phyloP scores from a whole-genome alignment of 495 filamentous ascomycete genomes.

The Sporormia fimetaria region DNA sequence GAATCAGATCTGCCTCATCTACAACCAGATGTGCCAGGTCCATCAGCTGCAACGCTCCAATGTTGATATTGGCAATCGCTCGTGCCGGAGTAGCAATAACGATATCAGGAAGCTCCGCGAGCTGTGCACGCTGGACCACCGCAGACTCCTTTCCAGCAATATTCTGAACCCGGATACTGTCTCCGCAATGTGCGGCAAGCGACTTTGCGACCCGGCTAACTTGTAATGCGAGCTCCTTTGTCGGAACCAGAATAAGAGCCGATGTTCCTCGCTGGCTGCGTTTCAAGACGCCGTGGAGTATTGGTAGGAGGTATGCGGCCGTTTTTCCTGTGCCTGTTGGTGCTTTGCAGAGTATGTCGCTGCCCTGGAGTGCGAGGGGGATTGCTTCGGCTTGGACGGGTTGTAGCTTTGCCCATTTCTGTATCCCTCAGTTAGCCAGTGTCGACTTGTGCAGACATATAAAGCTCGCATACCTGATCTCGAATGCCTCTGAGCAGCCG shows the following conservation, averaged over 20 bases:
- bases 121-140: conserved; percentile 67
- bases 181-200: conserved; percentile 71
- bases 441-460: too few species aligned
- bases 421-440: too few species aligned
- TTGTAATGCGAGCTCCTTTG: conserved; percentile 85
- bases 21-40: conserved; percentile 71
- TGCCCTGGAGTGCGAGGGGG: conserved; percentile 78
- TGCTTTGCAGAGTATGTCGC: conserved; percentile 64
- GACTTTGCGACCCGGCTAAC: conserved; percentile 61
- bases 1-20: conserved; percentile 89
- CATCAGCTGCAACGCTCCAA: conserved; percentile 54
- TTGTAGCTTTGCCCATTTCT: conserved; percentile 75
- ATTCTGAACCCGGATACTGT: conserved; percentile 70
- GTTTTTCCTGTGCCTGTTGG: conserved; percentile 53
- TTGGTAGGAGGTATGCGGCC: conserved; percentile 87
- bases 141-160: conserved; percentile 81
- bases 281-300: conserved; percentile 68
- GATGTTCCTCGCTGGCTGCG: conserved; percentile 48
- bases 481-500: conserved; percentile 77
- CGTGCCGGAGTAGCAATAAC: conserved; percentile 80
- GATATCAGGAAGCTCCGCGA: conserved; percentile 80
- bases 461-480: too few species aligned
- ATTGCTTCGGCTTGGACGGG: conserved; percentile 78
- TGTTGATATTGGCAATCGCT: conserved; percentile 58
- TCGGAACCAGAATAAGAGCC: conserved; percentile 83